Evolutionary conservation across 73 alveolate genomes (phyloP), one percentile per base, ranked within the genome.

Genomic region (Paramecium sonneborni): DNA sequence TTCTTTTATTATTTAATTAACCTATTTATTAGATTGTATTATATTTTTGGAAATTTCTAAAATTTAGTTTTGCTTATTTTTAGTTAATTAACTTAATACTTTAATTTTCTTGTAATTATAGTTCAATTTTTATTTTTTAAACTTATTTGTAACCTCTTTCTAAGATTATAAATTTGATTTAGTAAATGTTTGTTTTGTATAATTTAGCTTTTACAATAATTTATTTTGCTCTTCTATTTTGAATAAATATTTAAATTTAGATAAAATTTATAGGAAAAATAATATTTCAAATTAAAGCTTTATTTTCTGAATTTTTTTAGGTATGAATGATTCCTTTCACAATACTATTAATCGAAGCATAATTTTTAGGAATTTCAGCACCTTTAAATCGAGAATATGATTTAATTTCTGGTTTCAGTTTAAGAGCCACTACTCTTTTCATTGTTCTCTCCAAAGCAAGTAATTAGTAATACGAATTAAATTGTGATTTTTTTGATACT

Each of bases 311-410:
- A 28, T 24, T 32, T 69, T 69, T 69, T 6, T 21, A 1, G 3
- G 30, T 32, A 32, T 69, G 85, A 35, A 69, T 69, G 11, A 32
- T 11, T 0, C 32, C 55, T 32, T 69, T 69, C 0, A 69, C 87
- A 14, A 28, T 74, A 74, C 67, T 37, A 37, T 74, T 39, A 14
- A 74, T 74, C 0, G 35, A 32, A 5, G 67, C 14, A 74, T 74
- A 74, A 34, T 74, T 39, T 30, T 38, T 44, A 23, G 46, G 55
- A 2, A 3, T 79, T 79, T 79, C 90, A 1, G 90, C 90, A 8
- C 90, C 90, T 46, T 39, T 79, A 39, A 79, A 79, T 44, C 90
- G 39, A 5, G 90, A 79, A 43, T 79, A 79, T 0, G 69, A 32
- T 76, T 79, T 41, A 15, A 79, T 79, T 20, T 79, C 90, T 38